Conservation (phyloP, 2,329 filamentous ascomycete genomes). For the Didymellaceae sp. region DNA sequence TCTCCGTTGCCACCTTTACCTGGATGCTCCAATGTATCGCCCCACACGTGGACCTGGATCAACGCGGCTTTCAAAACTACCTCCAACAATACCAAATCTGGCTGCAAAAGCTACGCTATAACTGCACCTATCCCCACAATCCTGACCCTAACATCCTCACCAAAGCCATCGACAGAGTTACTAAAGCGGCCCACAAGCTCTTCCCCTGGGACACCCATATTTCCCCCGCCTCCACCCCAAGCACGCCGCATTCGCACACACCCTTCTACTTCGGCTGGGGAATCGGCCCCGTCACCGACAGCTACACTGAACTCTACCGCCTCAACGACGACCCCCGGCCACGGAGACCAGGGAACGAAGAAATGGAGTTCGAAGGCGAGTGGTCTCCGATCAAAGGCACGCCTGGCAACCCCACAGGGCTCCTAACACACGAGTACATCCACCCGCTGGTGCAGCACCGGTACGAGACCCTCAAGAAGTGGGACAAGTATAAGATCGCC, state of each 20-base stretch:
- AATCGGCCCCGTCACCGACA: conserved; percentile 52
- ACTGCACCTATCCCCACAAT: background rate
- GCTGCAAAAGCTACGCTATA: conserved; percentile 10
- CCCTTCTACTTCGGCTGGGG: conserved; percentile 55
- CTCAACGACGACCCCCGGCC: conserved; percentile 49
- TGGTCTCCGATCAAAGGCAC: conserved; percentile 7
- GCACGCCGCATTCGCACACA: conserved; percentile 29
- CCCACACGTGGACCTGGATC: conserved; percentile 55
- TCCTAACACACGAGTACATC: conserved; percentile 58
- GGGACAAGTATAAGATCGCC: background rate
- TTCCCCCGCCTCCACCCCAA: no score
- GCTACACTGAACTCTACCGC: conserved; percentile 51
- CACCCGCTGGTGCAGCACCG: conserved; percentile 51
- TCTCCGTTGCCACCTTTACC: conserved; percentile 58
- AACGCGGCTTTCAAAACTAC: conserved; percentile 50
- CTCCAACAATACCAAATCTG: conserved; percentile 44
- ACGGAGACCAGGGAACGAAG: conserved; percentile 55
- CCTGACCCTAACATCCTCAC: background rate
- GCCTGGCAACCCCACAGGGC: background rate
- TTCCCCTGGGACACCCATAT: no score
- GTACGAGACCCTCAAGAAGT: conserved; percentile 8
- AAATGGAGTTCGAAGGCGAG: conserved; percentile 22
- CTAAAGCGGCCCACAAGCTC: no score
- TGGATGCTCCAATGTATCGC: conserved; percentile 64
- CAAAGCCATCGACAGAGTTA: no score